Evolutionary conservation across 2,329 filamentous ascomycete genomes (phyloP), one percentile per base, ranked within the genome.

Genomic region (Aureobasidium lini): DNA sequence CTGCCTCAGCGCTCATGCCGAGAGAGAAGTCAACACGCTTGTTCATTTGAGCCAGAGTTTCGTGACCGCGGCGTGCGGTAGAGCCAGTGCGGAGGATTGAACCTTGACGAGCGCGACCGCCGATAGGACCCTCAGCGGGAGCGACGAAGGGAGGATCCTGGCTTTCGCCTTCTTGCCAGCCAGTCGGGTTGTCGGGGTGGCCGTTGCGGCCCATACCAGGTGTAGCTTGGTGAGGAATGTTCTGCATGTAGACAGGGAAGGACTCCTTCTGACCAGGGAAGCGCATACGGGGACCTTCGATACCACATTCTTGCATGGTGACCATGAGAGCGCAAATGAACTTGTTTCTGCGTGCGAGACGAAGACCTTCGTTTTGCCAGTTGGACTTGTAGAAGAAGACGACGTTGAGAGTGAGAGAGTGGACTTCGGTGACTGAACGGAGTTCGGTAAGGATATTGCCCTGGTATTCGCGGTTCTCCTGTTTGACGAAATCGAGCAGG

Each of bases 361-460:
- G 91, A 28, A 96, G 80, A 46, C 95, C 79, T 71, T 97, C 93
- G 70, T 96, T 96, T 71, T 97, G 93, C 83, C 89, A 96, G 72
- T 93, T 96, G 61, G 88, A 90, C 73, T 96, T 96, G 81, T 96
- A 95, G 79, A 96, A 96, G 78, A 96, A 96, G 68, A 96, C 86
- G 60, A 97, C 85, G 73, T 96, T 96, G 68, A 96, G 81, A 4
- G 86, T 91, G 68, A 95, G 86, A 6, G 87, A 89, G 70, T 93
- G 90, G 37, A 91, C 89, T 66, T 96, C 87, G 28, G 86, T 84
- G 54, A 97, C 85, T 8, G 85, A 84, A 28, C 83, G 84, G 66
- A 97, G 79, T 73, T 96, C 91, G 0, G 90, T 95, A 39, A 96
- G 82, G 60, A 96, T 91, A 64, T 92, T 93, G 62, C 81, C 79